Evolutionary conservation across 139 green algal species (phyloP).

Genomic region (Marvania coccoides): DNA sequence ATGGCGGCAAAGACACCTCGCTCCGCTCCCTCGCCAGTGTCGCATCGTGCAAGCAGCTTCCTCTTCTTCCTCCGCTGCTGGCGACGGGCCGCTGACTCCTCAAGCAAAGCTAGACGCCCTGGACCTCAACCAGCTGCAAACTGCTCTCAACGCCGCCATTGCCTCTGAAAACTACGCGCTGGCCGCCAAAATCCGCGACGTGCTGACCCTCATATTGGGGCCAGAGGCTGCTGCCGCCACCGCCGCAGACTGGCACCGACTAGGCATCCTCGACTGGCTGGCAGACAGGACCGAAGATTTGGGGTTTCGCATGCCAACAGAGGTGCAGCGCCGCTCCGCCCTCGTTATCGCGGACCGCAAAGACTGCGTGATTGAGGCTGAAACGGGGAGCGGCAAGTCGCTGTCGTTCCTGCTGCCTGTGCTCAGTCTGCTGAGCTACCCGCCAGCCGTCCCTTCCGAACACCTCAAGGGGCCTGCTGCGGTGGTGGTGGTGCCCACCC

Average conservation of each 20-base stretch:
- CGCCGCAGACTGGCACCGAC: conserved; percentile 42
- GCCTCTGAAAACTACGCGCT: conserved; percentile 52
- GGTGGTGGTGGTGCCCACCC: conserved; percentile 74
- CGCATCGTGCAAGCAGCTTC: too few species aligned
- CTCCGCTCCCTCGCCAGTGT: too few species aligned
- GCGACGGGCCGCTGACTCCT: too few species aligned
- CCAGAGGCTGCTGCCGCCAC: background rate
- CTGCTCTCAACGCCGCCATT: conserved; percentile 59
- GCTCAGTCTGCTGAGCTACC: conserved; percentile 57
- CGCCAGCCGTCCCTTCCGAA: conserved; percentile 54
- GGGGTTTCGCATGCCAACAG: conserved; percentile 63
- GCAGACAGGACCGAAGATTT: conserved; percentile 58
- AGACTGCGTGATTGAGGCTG: conserved; percentile 53
- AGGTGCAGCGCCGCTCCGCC: conserved; percentile 58
- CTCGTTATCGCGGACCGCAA: conserved; percentile 41
- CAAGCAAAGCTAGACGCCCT: conserved; percentile 6
- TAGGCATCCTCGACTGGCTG: conserved; percentile 65
- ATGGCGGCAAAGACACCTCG: too few species aligned
- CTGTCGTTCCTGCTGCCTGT: conserved; percentile 66
- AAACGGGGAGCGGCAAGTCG: conserved; percentile 78
- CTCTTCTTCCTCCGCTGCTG: too few species aligned
- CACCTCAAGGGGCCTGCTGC: conserved; percentile 62
- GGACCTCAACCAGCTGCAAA: conserved; percentile 69
- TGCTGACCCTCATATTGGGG: conserved; percentile 12
- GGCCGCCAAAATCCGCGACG: conserved; percentile 40